phyloP scores from a whole-genome alignment of 805 yeast genomes.

The Jamesozyma spencerorum region DNA sequence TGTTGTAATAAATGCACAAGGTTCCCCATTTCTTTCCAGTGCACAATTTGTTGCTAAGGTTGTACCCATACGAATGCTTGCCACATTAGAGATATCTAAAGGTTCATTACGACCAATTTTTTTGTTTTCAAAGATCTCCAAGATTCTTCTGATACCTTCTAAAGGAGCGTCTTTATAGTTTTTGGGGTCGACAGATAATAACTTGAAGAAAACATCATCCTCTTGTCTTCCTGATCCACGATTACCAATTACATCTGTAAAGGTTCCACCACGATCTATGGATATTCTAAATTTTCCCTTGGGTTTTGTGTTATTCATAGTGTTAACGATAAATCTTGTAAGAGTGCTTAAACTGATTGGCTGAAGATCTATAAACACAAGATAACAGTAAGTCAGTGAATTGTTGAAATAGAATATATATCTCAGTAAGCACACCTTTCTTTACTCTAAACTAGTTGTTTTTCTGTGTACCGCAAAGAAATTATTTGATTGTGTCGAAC shows the following conservation, averaged over 20 bases:
- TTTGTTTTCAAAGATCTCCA: conserved; percentile 49
- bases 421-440: too few relatives aligned
- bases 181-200: conserved; percentile 79
- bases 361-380: too few relatives aligned
- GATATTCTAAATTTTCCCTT: conserved; percentile 31
- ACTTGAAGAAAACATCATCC: conserved; percentile 61
- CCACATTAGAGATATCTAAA: conserved; percentile 54
- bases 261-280: conserved; percentile 77
- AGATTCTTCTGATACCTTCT: conserved; percentile 76
- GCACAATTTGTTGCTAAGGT: conserved; percentile 95
- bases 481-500: too few relatives aligned
- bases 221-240: conserved; percentile 39
- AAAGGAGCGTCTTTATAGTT: conserved; percentile 87
- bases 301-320: not conserved
- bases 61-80: conserved; percentile 79
- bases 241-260: conserved; percentile 63
- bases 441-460: too few relatives aligned
- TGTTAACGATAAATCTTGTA: not conserved
- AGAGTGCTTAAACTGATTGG: too few relatives aligned
- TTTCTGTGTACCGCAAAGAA: too few relatives aligned
- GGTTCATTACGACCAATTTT: conserved; percentile 51
- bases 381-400: too few relatives aligned
- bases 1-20: conserved; percentile 77
- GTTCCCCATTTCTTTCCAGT: conserved; percentile 84
- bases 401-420: too few relatives aligned